Base-by-base conservation (phyloP, 345 rosid genomes). In the Dipteronia sinensis region DNA sequence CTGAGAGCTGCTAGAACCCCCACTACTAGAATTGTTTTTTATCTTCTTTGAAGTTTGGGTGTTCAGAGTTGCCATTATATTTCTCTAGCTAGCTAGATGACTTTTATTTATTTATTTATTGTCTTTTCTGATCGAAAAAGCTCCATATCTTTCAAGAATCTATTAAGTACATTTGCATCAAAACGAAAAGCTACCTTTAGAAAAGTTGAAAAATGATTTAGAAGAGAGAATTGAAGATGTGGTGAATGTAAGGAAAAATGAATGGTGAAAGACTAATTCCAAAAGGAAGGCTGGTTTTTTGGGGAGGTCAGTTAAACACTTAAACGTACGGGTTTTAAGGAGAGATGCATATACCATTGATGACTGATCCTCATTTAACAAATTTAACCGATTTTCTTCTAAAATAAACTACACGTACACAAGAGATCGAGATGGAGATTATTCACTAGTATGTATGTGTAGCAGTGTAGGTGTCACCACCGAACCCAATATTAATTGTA, bases 41-140 rank as follows among this genome's bases (percentile, higher is more conserved):
- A 82, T 93, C 69, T 89, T 93, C 82, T 91, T 90, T 0, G 97
- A 86, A n/a, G 86, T 85, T 81, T 89, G 94, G 64, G 86, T 73
- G 1, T 87, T 73, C 2, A 87, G 81, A 31, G 97, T 86, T 3
- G 94, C 87, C 93, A 91, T 90, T 34, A 34, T 34, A 56, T 7
- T 62, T 20, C 2, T 8, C 46, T 42, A 34, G 38, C 38, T 34
- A 34, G 38, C 6, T 34, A 34, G 38, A 34, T 34, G 38, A 4
- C 38, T 34, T 34, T 34, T n/a, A n/a, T n/a, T n/a, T n/a, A n/a
- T n/a, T n/a, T n/a, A n/a, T n/a, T 46, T 42, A 4, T 7, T 42
- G 0, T 7, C 10, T 59, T 38, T 34, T 62, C 55, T 67, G 49
- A 34, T 25, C 44, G 23, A 31, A 19, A 2, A 34, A 34, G 38